These are phyloP conservation scores for Trametes cubensis DNA, from an alignment of 768 basidiomycete genomes.

Conservation along the genomic window DNA sequence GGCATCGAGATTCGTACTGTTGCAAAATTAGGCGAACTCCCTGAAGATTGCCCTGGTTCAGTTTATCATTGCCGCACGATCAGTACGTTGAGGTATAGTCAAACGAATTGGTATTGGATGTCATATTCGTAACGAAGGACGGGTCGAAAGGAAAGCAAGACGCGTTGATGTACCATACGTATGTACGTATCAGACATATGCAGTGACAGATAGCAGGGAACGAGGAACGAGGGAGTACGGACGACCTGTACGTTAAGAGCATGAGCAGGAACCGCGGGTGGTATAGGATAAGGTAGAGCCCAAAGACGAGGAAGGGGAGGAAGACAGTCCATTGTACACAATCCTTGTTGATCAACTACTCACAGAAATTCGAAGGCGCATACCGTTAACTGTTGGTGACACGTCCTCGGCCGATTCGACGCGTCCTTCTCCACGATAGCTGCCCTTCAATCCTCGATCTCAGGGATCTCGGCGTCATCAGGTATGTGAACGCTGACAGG, in stretches of 20 bases:
- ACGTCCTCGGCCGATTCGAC: too few relatives aligned
- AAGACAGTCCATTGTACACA: slow-evolving; percentile 6
- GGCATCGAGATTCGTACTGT: too few relatives aligned
- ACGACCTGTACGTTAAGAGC: slow-evolving; percentile 16
- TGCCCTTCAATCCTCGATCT: slow-evolving; percentile 17
- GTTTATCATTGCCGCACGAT: neutral
- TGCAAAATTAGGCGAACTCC: too few relatives aligned
- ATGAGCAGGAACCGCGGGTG: slow-evolving; percentile 9
- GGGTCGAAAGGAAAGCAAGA: slow-evolving; percentile 10
- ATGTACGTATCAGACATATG: slow-evolving; percentile 17
- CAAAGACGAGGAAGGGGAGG: neutral
- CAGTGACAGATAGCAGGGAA: slow-evolving; percentile 11
- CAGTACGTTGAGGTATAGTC: too few relatives aligned
- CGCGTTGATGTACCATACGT: slow-evolving; percentile 6
- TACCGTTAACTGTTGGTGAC: too few relatives aligned
- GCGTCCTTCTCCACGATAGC: neutral
- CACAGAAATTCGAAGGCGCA: neutral
- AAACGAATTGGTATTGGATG: neutral
- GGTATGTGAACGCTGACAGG: slow-evolving; percentile 26
- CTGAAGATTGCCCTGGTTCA: neutral
- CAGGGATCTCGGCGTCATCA: slow-evolving; percentile 29
- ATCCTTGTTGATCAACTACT: slow-evolving; percentile 7
- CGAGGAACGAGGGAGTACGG: slow-evolving; percentile 8
- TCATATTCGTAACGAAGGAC: neutral
- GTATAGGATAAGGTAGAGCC: slow-evolving; percentile 17